These are phyloP conservation scores for Yamagishiella unicocca DNA, from an alignment of 139 green algal genomes.

Conservation along the genomic window DNA sequence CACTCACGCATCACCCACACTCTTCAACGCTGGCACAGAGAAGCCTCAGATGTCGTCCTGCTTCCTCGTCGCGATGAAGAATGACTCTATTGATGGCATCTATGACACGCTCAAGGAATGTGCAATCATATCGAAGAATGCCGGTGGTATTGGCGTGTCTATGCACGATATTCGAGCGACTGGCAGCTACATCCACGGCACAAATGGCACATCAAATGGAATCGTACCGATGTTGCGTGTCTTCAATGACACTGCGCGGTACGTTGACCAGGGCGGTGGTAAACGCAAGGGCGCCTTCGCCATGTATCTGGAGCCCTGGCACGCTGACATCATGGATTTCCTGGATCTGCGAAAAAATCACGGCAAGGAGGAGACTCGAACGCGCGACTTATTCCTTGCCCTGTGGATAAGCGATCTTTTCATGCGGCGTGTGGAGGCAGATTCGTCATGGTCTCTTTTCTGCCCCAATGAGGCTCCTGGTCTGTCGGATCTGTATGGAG, in stretches of 20 bases:
- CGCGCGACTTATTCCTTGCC: conserved; percentile 77
- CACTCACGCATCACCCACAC: conserved; percentile 57
- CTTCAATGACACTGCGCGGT: conserved; percentile 56
- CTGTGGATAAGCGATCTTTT: conserved; percentile 81
- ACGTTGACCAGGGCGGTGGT: conserved; percentile 50
- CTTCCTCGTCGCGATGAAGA: conserved; percentile 54
- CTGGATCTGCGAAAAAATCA: conserved; percentile 80
- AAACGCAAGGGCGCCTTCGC: conserved; percentile 43
- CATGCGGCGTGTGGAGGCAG: conserved; percentile 67
- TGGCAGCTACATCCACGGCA: conserved; percentile 28
- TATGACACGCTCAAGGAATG: conserved; percentile 58
- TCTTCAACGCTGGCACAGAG: conserved; percentile 63
- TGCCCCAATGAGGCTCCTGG: conserved; percentile 85
- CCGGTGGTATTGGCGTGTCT: conserved; percentile 58
- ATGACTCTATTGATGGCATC: conserved; percentile 64
- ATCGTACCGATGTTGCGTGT: conserved; percentile 61
- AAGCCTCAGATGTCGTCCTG: conserved; percentile 49
- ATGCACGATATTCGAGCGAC: conserved; percentile 53
- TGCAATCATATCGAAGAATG: conserved; percentile 58
- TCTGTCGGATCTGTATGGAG: conserved; percentile 53
- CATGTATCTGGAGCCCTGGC: conserved; percentile 82
- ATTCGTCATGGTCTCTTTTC: conserved; percentile 61
- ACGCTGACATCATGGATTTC: conserved; percentile 77
- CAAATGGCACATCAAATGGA: conserved; percentile 53
- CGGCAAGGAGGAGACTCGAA: conserved; percentile 71